A percentile compares a stretch with the other conserved stretches of the same genome.
These are phyloP conservation scores for Nakazawaea siamensis DNA, from an alignment of 805 yeast species.

Conservation along the genomic window DNA sequence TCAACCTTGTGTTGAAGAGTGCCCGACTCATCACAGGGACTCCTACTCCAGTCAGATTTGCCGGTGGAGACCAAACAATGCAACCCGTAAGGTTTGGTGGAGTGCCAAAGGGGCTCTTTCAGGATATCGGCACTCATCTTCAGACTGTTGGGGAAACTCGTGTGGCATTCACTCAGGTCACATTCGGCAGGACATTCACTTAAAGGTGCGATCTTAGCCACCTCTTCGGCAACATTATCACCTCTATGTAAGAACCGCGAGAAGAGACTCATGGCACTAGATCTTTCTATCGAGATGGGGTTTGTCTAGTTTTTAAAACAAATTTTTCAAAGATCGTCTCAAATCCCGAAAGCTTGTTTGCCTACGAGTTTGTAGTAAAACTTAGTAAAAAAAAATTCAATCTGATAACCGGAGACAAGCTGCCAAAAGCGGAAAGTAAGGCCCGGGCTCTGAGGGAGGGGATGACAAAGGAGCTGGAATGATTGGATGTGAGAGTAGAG, in stretches of 20 bases:
- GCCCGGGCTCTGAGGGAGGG: too few species aligned
- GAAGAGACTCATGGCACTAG: constrained; percentile 10
- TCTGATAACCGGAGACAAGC: too few species aligned
- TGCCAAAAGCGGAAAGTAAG: too few species aligned
- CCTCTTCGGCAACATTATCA: constrained; percentile 18
- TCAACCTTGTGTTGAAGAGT: constrained; percentile 18
- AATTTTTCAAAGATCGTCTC: too few species aligned
- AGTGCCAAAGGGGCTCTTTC: constrained; percentile 48
- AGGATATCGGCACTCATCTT: constrained; percentile 27
- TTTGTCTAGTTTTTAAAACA: too few species aligned
- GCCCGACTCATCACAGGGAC: constrained; percentile 41
- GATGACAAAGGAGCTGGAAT: too few species aligned
- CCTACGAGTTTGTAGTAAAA: too few species aligned
- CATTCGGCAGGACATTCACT: constrained; percentile 49
- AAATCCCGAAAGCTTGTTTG: too few species aligned
- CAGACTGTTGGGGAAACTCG: constrained; percentile 43
- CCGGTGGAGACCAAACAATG: constrained; percentile 84
- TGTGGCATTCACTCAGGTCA: constrained; percentile 35
- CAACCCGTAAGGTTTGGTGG: constrained; percentile 59
- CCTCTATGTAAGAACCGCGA: constrained; percentile 1
- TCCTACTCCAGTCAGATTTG: constrained; percentile 75
- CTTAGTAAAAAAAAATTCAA: too few species aligned
- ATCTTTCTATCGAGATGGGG: too few species aligned
- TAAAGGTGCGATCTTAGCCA: constrained; percentile 29
- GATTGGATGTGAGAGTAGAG: too few species aligned